Evolutionary conservation across 108 stramenopile species (phyloP).

Genomic region (Cyclostephanos tholiformis): DNA sequence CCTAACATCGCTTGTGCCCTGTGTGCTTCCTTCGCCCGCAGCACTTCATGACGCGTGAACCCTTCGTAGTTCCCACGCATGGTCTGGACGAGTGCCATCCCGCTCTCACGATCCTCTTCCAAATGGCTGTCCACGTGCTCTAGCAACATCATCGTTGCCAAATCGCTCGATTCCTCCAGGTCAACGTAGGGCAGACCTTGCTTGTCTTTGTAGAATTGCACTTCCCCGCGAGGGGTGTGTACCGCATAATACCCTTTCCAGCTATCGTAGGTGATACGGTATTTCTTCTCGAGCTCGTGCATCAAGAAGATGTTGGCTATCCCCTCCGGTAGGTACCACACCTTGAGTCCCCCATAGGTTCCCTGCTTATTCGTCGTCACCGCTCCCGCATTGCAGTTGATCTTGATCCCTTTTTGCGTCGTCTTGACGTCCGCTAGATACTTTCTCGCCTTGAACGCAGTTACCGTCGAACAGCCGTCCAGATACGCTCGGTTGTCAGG

Average conservation of each 20-base stretch:
- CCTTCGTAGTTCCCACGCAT: too few species aligned
- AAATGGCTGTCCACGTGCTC: not conserved
- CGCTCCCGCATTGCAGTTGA: too few species aligned
- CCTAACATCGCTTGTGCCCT: not conserved
- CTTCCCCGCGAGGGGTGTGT: conserved; percentile 14
- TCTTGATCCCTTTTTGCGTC: too few species aligned
- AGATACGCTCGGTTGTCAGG: conserved; percentile 17
- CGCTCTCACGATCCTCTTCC: not conserved
- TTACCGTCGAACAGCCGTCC: conserved; percentile 23
- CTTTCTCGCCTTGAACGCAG: not conserved
- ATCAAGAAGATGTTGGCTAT: too few species aligned
- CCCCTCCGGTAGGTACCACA: too few species aligned
- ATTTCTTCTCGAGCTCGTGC: not conserved
- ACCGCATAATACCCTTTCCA: conserved; percentile 13
- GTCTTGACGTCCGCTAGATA: conserved; percentile 6
- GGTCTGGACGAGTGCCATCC: too few species aligned
- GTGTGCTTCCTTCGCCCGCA: too few species aligned
- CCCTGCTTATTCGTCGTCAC: too few species aligned
- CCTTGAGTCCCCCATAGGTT: too few species aligned
- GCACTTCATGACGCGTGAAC: too few species aligned
- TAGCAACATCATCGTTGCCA: conserved; percentile 15
- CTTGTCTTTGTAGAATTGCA: conserved; percentile 8
- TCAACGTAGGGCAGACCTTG: not conserved
- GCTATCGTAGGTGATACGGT: too few species aligned
- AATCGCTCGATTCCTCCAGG: not conserved